Percentiles rank a stretch among this genome's conserved stretches.
phyloP scores from a whole-genome alignment of 805 yeast genomes.

The Metschnikowia lunata region DNA sequence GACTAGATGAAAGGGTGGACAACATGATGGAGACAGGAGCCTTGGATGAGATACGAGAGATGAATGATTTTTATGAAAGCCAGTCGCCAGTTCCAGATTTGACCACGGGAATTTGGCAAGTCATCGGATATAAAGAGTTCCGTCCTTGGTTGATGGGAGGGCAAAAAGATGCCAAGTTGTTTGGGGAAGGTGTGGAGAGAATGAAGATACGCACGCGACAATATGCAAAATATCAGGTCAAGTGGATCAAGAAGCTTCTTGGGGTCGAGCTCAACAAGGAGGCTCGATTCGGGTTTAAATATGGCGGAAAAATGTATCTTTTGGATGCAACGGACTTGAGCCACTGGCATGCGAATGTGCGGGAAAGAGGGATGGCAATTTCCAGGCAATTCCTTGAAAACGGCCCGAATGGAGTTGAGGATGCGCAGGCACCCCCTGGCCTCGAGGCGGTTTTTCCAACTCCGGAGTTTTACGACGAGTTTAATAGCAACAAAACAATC shows the following conservation, averaged over 20 bases:
- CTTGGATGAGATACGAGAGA: constrained; percentile 57
- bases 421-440: constrained; percentile 26
- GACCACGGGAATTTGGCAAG: constrained; percentile 87
- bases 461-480: constrained; percentile 15
- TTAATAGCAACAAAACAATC: constrained; percentile 38
- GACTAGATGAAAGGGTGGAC: constrained; percentile 81
- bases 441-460: constrained; percentile 25
- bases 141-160: constrained; percentile 55
- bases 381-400: constrained; percentile 31
- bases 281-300: constrained; percentile 37
- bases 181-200: constrained; percentile 50
- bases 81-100: constrained; percentile 41
- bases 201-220: constrained; percentile 85
- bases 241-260: constrained; percentile 79
- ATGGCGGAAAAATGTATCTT: constrained; percentile 63
- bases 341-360: constrained; percentile 57
- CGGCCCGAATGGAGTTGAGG: constrained; percentile 25
- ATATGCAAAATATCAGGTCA: constrained; percentile 83
- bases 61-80: constrained; percentile 44
- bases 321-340: constrained; percentile 73
- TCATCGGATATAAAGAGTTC: constrained; percentile 89
- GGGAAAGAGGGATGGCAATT: constrained; percentile 49
- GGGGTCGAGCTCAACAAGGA: constrained; percentile 56
- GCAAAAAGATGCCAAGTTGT: constrained; percentile 16
- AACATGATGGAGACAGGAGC: constrained; percentile 74